Evolutionary conservation across 768 basidiomycete species (phyloP).

Genomic region (Suillus clintonianus): DNA sequence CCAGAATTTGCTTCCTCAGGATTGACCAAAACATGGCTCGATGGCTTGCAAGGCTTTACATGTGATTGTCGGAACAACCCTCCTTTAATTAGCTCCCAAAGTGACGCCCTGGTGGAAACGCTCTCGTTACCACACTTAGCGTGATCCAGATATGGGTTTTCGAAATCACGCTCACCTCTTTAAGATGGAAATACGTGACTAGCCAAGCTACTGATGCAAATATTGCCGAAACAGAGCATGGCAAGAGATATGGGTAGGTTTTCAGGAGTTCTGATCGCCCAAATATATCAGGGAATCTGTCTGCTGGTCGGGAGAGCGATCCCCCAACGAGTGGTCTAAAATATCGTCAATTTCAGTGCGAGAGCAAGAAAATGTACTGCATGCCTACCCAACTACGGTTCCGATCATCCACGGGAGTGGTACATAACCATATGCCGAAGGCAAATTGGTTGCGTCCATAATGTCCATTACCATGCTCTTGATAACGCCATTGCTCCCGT

Average conservation of each 20-base stretch:
- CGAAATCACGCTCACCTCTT: slow-evolving; percentile 42
- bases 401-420: slow-evolving; percentile 50
- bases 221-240: slow-evolving; percentile 63
- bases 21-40: too few relatives aligned
- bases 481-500: slow-evolving; percentile 54
- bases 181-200: slow-evolving; percentile 50
- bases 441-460: slow-evolving; percentile 32
- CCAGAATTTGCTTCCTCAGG: background rate
- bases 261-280: slow-evolving; percentile 57
- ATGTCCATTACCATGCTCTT: slow-evolving; percentile 49
- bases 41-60: background rate
- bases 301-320: slow-evolving; percentile 58
- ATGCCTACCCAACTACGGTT: slow-evolving; percentile 40
- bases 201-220: slow-evolving; percentile 52
- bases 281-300: slow-evolving; percentile 64
- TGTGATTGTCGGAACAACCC: background rate
- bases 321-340: slow-evolving; percentile 71
- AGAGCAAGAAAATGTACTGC: background rate
- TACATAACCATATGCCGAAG: slow-evolving; percentile 55
- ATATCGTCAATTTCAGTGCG: slow-evolving; percentile 1
- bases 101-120: background rate
- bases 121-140: background rate
- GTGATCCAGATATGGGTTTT: background rate
- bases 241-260: slow-evolving; percentile 71
- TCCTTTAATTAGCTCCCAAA: background rate